phyloP scores from a whole-genome alignment of 2,329 filamentous ascomycete species.

The Fusarium sp. region DNA sequence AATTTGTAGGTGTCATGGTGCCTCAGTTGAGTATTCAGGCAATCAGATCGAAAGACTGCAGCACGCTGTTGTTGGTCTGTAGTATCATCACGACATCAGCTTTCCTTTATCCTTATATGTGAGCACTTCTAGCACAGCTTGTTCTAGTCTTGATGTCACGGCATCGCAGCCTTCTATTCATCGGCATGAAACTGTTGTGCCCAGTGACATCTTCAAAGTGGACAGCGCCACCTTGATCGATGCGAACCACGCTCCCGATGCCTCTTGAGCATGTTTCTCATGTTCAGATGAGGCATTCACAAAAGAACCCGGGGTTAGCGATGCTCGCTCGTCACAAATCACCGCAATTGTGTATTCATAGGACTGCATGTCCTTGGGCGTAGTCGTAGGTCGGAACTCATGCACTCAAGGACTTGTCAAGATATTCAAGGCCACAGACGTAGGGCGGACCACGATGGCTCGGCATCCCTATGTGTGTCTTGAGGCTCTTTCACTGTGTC shows the following conservation, averaged over 20 bases:
- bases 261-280: conserved; percentile 25
- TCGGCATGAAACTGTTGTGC: conserved; percentile 1
- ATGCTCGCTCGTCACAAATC: conserved; percentile 16
- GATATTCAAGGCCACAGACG: background rate
- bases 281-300: conserved; percentile 29
- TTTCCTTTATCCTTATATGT: background rate
- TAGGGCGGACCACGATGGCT: background rate
- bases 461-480: background rate
- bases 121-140: background rate
- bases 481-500: conserved; percentile 6
- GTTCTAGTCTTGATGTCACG: background rate
- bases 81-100: background rate
- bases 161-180: background rate
- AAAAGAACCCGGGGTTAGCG: background rate
- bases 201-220: conserved; percentile 14
- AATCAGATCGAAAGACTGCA: background rate
- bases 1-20: background rate
- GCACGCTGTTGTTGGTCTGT: background rate
- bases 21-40: background rate
- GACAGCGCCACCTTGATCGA: conserved; percentile 7
- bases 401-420: background rate
- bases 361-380: background rate
- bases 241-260: conserved; percentile 11
- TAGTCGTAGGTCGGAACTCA: background rate
- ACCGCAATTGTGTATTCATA: conserved; percentile 23